phyloP scores from a whole-genome alignment of 2,329 filamentous ascomycete genomes.

The Lachnellula hyalina region DNA sequence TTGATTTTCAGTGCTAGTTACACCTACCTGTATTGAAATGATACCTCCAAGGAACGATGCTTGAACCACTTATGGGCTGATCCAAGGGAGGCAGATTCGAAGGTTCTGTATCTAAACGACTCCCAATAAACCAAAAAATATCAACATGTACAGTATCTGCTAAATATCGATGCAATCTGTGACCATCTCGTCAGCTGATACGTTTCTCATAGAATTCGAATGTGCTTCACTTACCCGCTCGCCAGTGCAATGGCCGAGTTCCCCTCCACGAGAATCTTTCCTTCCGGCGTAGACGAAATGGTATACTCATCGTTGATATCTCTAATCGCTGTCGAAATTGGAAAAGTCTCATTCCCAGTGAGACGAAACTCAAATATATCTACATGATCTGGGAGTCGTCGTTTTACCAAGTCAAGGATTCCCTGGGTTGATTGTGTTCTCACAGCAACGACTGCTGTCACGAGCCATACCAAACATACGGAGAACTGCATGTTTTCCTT shows the following conservation, averaged over 20 bases:
- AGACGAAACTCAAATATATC: conserved; percentile 17
- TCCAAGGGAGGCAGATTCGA: conserved; percentile 29
- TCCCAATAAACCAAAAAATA: conserved; percentile 44
- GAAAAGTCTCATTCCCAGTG: conserved; percentile 3
- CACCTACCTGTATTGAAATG: conserved; percentile 46
- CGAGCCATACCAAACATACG: background rate
- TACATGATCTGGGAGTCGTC: conserved; percentile 19
- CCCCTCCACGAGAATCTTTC: conserved; percentile 32
- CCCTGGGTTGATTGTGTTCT: conserved; percentile 13
- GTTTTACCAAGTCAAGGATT: conserved; percentile 13
- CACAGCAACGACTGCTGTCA: background rate
- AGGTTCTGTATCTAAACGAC: conserved; percentile 33
- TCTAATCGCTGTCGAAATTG: background rate
- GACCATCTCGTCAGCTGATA: background rate
- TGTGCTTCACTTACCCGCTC: conserved; percentile 26
- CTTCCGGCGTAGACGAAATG: conserved; percentile 16
- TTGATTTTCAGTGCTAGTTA: background rate
- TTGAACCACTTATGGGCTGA: conserved; percentile 35
- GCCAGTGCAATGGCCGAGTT: conserved; percentile 33
- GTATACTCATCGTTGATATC: conserved; percentile 16
- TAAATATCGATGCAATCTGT: conserved; percentile 38
- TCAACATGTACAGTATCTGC: conserved; percentile 39
- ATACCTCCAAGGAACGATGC: conserved; percentile 42
- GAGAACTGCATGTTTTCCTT: background rate
- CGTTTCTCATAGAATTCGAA: background rate